Conservation (phyloP, 1,284 basidiomycete species). For the Ganoderma lucidum region DNA sequence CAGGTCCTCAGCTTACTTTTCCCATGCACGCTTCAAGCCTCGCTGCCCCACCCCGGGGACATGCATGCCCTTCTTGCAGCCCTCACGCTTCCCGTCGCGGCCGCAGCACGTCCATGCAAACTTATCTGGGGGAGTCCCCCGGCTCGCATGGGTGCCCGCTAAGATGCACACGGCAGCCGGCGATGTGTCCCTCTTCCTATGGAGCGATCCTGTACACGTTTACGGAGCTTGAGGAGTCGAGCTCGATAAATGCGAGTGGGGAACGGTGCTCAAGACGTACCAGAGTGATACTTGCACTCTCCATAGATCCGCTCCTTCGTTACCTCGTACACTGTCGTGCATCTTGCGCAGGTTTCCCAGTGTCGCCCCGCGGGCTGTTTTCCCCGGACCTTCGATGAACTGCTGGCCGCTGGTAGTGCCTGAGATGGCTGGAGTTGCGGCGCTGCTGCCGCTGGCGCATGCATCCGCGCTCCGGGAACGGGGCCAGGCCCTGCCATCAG, state of each 20-base stretch:
- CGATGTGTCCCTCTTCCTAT: not conserved
- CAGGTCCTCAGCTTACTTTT: not conserved
- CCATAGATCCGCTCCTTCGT: constrained; percentile 41
- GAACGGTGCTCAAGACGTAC: constrained; percentile 15
- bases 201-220: not conserved
- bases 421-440: not conserved
- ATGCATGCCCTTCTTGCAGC: constrained; percentile 45
- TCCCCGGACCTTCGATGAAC: not conserved
- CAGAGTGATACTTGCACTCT: constrained; percentile 45
- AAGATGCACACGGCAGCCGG: not conserved
- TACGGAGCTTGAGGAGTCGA: not conserved
- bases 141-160: not conserved
- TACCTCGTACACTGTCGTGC: constrained; percentile 53
- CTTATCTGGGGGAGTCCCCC: constrained; percentile 46
- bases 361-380: constrained; percentile 41
- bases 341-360: constrained; percentile 54
- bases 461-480: not conserved
- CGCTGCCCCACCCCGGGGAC: constrained; percentile 28
- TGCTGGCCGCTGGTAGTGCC: not conserved
- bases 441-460: not conserved
- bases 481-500: not conserved
- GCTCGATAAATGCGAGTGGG: not conserved
- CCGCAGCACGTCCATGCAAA: constrained; percentile 60
- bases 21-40: constrained; percentile 14
- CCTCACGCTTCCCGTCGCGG: constrained; percentile 42